These are phyloP conservation scores for Botryosphaeria dothidea DNA, from an alignment of 2,329 filamentous ascomycete species.

Conservation along the genomic window DNA sequence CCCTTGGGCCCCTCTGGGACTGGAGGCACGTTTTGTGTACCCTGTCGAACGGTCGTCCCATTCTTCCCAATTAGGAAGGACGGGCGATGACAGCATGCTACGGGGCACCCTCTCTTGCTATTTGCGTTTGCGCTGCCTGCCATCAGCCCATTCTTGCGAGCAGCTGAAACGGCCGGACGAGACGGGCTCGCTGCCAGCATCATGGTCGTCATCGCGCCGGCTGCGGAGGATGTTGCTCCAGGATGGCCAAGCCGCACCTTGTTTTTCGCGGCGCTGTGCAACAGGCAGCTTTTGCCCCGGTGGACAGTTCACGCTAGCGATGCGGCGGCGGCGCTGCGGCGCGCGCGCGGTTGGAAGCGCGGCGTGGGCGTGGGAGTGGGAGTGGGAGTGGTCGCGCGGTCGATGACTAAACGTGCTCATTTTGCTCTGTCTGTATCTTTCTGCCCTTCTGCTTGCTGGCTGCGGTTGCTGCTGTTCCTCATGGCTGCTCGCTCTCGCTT, in stretches of 20 bases:
- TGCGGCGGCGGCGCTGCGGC: not conserved
- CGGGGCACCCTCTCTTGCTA: not conserved
- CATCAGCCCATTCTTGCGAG: not conserved
- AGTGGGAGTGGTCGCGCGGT: not conserved
- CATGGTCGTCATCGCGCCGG: not conserved
- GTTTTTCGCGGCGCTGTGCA: not conserved
- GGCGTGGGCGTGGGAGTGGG: not conserved
- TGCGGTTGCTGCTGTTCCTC: not conserved
- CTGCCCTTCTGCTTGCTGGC: not conserved
- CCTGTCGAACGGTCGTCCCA: not conserved
- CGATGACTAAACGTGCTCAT: not conserved
- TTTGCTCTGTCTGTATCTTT: no score
- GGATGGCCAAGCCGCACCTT: not conserved
- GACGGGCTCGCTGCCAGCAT: not conserved
- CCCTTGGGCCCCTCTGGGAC: not conserved
- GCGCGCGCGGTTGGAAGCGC: no score
- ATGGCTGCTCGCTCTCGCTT: conserved; percentile 1
- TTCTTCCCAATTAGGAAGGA: not conserved
- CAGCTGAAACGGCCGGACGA: not conserved
- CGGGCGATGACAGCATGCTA: not conserved
- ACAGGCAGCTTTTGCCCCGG: not conserved
- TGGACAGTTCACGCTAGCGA: not conserved
- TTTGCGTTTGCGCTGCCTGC: not conserved
- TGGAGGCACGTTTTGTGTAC: not conserved
- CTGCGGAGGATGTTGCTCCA: not conserved